Percentiles rank a stretch among this genome's conserved stretches.
phyloP scores from a whole-genome alignment of 805 yeast genomes.

The Debaryomyces tyrocola region DNA sequence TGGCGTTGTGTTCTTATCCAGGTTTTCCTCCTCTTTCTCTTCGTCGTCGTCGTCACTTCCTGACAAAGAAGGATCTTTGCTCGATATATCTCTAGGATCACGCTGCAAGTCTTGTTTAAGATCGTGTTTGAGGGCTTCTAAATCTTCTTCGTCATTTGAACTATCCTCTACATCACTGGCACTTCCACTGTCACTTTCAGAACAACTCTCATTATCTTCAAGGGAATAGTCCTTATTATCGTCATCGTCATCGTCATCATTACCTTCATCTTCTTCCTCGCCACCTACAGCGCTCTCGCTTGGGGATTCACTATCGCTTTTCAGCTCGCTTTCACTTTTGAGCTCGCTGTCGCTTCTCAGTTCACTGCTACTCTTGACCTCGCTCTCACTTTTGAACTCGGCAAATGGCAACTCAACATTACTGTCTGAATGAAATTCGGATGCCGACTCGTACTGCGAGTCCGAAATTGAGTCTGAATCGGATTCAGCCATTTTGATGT shows the following conservation, averaged over 20 bases:
- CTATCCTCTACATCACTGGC: slow-evolving; percentile 1
- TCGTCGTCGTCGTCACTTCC: slow-evolving; percentile 19
- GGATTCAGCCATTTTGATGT: slow-evolving; percentile 10
- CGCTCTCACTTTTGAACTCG: slow-evolving; percentile 10
- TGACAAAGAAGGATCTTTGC: background rate
- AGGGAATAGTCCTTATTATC: slow-evolving; percentile 11
- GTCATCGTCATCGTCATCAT: slow-evolving; percentile 6
- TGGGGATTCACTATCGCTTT: slow-evolving; percentile 2
- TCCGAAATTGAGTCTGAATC: slow-evolving; percentile 19
- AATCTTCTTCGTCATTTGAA: slow-evolving; percentile 29
- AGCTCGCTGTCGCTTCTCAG: slow-evolving; percentile 9
- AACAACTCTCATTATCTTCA: background rate
- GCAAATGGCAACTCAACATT: slow-evolving; percentile 11
- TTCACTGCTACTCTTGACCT: background rate
- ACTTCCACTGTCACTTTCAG: slow-evolving; percentile 5
- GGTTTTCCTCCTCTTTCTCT: slow-evolving; percentile 15
- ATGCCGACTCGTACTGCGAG: slow-evolving; percentile 31
- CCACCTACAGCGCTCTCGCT: background rate
- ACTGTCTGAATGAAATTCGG: slow-evolving; percentile 25
- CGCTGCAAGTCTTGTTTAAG: slow-evolving; percentile 12
- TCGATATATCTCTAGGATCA: background rate
- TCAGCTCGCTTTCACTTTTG: slow-evolving; percentile 5
- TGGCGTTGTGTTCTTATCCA: slow-evolving; percentile 4
- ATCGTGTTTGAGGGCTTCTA: slow-evolving; percentile 16
- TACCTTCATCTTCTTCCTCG: slow-evolving; percentile 4